Conservation (phyloP, 352 stramenopile species). For the Phytophthora pinifolia region DNA sequence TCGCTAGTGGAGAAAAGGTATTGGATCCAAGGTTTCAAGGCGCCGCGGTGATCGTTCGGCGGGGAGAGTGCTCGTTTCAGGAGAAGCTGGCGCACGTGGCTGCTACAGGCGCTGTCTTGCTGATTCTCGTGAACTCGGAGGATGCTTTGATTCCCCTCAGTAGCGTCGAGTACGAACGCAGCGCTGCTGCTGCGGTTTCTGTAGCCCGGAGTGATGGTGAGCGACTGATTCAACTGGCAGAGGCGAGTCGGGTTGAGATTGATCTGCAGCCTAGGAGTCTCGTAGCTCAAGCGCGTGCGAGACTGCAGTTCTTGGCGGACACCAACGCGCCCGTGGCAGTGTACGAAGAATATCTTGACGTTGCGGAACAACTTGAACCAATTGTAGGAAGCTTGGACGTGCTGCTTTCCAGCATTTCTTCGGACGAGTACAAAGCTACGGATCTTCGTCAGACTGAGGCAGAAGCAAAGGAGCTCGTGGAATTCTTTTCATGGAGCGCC, state of each 20-base stretch:
- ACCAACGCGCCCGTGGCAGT: constrained; percentile 34
- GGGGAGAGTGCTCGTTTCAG: constrained; percentile 43
- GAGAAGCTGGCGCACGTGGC: constrained; percentile 35
- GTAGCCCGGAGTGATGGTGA: constrained; percentile 31
- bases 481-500: constrained; percentile 26
- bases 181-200: constrained; percentile 24
- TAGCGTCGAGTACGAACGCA: constrained; percentile 22
- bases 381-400: constrained; percentile 22
- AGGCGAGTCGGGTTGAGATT: not conserved
- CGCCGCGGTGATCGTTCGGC: constrained; percentile 31
- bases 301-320: constrained; percentile 36
- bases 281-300: constrained; percentile 26
- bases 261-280: constrained; percentile 4
- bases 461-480: constrained; percentile 10
- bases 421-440: constrained; percentile 1
- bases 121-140: constrained; percentile 49
- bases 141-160: constrained; percentile 30
- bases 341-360: constrained; percentile 35
- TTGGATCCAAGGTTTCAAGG: constrained; percentile 2
- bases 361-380: constrained; percentile 9
- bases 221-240: constrained; percentile 17
- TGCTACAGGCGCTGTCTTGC: constrained; percentile 13
- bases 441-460: not conserved
- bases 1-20: not conserved
- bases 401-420: constrained; percentile 18